These are phyloP conservation scores for Nakaseomyces bracarensis DNA, from an alignment of 1,139 yeast genomes.

Conservation along the genomic window DNA sequence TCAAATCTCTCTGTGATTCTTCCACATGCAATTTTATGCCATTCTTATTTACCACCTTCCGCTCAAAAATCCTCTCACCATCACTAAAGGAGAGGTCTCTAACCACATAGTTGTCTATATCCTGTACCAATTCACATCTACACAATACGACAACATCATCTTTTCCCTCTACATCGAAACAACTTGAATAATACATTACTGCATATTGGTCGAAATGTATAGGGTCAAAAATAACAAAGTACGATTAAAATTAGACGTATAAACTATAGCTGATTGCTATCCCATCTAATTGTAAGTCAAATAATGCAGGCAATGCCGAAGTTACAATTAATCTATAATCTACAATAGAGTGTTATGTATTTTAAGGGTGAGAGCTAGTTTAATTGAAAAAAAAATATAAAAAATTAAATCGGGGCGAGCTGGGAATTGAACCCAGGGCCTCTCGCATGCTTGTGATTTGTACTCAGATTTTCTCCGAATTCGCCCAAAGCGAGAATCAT, in stretches of 20 bases:
- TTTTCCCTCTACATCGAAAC: slow-evolving; percentile 2
- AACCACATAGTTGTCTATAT: background rate
- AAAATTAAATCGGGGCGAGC: slow-evolving; percentile 9
- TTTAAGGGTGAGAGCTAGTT: background rate
- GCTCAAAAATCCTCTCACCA: slow-evolving; percentile 3
- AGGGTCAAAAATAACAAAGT: too few species aligned
- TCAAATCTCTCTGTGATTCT: background rate
- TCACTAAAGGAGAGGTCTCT: background rate
- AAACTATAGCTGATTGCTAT: background rate
- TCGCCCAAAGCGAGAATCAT: slow-evolving; percentile 11
- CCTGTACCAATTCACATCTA: background rate
- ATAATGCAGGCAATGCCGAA: too few species aligned
- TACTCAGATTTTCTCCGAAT: slow-evolving; percentile 2
- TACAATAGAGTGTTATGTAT: too few species aligned
- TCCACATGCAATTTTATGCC: background rate
- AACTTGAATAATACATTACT: slow-evolving; percentile 1
- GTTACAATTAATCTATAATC: too few species aligned
- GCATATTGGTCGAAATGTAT: background rate
- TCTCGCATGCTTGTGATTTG: slow-evolving; percentile 10
- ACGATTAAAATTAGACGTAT: background rate
- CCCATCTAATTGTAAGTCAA: too few species aligned
- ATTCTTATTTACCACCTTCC: background rate
- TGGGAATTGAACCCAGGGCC: slow-evolving; percentile 12
- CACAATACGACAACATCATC: slow-evolving; percentile 28
- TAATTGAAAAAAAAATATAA: background rate